Evolutionary conservation across 2,329 filamentous ascomycete species (phyloP), one percentile per base, ranked within the genome.

Genomic region (Metarhizium brunneum): DNA sequence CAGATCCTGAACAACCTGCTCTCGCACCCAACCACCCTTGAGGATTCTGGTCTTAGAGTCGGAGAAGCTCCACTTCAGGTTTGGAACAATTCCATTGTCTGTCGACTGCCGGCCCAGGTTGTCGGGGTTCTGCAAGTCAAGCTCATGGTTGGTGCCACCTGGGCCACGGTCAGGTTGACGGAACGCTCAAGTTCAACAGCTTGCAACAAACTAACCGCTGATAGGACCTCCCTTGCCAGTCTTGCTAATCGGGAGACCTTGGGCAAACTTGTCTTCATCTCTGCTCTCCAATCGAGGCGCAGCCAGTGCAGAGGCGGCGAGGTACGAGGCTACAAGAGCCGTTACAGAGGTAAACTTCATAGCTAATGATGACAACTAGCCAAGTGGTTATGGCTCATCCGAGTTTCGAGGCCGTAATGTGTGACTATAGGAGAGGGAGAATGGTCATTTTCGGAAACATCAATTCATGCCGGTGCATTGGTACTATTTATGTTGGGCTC

Each of bases 51-150:
- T 84, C 69, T 82, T 84, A 29, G 83, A 86, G 66, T 86, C 81
- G 0, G 83, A 86, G 69, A 88, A 87, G 54, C 81, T 80, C 85
- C 84, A 82, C 65, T 87, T 87, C 61, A 87, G 71, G 63, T 87
- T 88, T 0, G 81, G 80, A 0, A 88, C 84, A 11, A 78, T 71
- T 16, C 85, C 85, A 50, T 74, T 76, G 64, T 88, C 85, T 1
- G 84, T 87, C 16, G 75, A 71, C 61, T 86, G 79, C 50, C 75
- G 74, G 14, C 81, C 83, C 1, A 88, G 76, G 62, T 84, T 83
- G 58, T 83, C 79, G 0, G 84, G 84, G 61, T 87, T 86, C 58
- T 83, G 76, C 2, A 81, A 67, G 61, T 87, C 85, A 29, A 86
- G 68, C 52, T 76, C 70, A 51, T 77, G 72, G 64, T 88, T 84